Evolutionary conservation across 2,329 filamentous ascomycete genomes (phyloP), one percentile per base, ranked within the genome.

Genomic region (Apiospora hydei): DNA sequence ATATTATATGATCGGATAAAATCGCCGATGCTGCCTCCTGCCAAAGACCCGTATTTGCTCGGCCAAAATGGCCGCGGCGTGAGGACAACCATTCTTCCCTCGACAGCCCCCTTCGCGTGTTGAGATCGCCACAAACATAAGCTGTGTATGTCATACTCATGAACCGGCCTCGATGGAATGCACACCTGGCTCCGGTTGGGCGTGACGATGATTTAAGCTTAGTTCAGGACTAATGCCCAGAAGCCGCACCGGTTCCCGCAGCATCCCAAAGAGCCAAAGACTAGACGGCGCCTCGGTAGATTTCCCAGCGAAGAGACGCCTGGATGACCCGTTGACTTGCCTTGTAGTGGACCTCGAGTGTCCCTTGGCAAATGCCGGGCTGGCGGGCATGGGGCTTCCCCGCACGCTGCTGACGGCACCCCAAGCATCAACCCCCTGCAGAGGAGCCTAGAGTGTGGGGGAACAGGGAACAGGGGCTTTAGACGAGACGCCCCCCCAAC

Each of bases 331-430:
- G 53, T 61, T 21, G 30, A 61, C 30, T n/a, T 61, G 16, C 4
- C 30, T 38, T 6, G 53, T 11, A 34, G 53, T 61, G 53, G 53
- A 61, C 8, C 57, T n/a, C 16, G 1, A n/a, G 21, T 38, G 16
- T n/a, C 34, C 34, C 30, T 6, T 41, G 34, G 57, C 4, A 64
- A 41, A n/a, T 64, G 57, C 57, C 57, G 57, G 21, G 7, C 26
- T 64, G 57, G 34, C 57, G 57, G 21, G 7, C 26, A 34, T 41
- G 26, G 57, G 57, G 30, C 13, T 64, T 64, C 57, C 53, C 53
- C 53, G 53, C 53, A 61, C 30, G 30, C 30, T 18, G 30, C 57
- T 64, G 57, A 41, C 34, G 57, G 41, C 41, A 64, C 30, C 53
- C 53, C 53, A 38, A 30, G 53, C 18, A 41, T 34, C 4, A 21